Conservation (phyloP, 2,329 filamentous ascomycete species). For the Phialophora tarda region DNA sequence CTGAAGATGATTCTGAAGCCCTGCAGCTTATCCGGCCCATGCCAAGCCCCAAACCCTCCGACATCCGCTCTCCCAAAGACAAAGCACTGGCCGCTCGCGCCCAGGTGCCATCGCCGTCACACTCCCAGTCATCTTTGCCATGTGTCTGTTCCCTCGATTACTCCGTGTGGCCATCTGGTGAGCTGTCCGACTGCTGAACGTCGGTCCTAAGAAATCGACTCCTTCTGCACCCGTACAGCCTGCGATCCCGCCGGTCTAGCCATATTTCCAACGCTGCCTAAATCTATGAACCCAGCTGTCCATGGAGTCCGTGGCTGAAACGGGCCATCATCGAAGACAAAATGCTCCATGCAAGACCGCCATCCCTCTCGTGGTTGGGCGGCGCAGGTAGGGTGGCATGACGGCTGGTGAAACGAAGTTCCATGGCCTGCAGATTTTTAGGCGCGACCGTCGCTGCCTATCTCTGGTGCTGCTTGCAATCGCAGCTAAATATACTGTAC, state of each 20-base stretch:
- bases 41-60: slow-evolving; percentile 17
- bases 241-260: slow-evolving; percentile 8
- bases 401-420: not conserved
- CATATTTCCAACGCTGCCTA: not conserved
- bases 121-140: slow-evolving; percentile 4
- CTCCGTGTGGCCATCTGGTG: not conserved
- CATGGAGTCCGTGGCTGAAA: not conserved
- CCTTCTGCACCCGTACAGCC: not conserved
- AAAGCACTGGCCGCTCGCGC: not conserved
- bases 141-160: not conserved
- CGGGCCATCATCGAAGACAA: slow-evolving; percentile 3
- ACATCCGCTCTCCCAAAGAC: slow-evolving; percentile 12
- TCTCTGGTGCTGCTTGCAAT: not conserved
- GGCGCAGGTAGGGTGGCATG: not conserved
- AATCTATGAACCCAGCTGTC: slow-evolving; percentile 18
- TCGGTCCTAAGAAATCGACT: not conserved
- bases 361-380: not conserved
- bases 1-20: slow-evolving; percentile 14
- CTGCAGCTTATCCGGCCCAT: slow-evolving; percentile 9
- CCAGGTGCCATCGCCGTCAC: slow-evolving; percentile 5
- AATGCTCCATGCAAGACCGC: not conserved
- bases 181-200: slow-evolving; percentile 3
- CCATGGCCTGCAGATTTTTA: slow-evolving; percentile 1
- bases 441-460: slow-evolving; percentile 3
- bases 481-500: slow-evolving; percentile 4